phyloP scores from a whole-genome alignment of 805 yeast species.

The Yarrowia alimentaria region DNA sequence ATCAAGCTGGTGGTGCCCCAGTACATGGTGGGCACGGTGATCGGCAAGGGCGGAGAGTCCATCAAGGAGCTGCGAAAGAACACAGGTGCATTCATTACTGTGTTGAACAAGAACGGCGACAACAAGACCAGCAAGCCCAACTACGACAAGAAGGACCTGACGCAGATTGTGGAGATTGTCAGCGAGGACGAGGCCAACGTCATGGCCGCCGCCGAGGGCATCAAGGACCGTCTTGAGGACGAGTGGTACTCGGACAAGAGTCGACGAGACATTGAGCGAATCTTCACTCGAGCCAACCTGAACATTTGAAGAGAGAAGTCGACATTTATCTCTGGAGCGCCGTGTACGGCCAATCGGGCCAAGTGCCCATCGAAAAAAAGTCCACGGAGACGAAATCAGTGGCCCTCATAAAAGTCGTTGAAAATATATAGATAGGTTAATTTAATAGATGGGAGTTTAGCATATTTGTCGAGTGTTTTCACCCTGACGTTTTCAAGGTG shows the following conservation, averaged over 20 bases:
- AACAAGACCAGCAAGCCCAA: not conserved
- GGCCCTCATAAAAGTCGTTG: too few relatives aligned
- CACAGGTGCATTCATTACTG: conserved; percentile 3
- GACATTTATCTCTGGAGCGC: too few relatives aligned
- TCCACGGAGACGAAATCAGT: too few relatives aligned
- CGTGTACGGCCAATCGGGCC: too few relatives aligned
- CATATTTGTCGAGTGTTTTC: too few relatives aligned
- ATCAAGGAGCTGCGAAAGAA: not conserved
- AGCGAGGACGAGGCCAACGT: not conserved
- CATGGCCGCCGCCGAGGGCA: not conserved
- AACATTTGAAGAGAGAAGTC: too few relatives aligned
- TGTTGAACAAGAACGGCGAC: not conserved
- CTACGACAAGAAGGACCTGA: not conserved
- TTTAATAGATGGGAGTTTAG: too few relatives aligned
- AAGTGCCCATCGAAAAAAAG: too few relatives aligned
- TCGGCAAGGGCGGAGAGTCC: not conserved
- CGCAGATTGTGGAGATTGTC: not conserved
- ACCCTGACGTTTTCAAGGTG: too few relatives aligned
- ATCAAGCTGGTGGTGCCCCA: conserved; percentile 1
- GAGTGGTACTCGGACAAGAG: conserved; percentile 20
- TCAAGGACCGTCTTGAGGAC: not conserved
- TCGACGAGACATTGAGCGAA: not conserved
- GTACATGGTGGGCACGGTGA: conserved; percentile 10
- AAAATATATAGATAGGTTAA: too few relatives aligned
- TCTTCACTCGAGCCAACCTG: not conserved